A percentile compares a stretch with the other conserved stretches of the same genome.
These are phyloP conservation scores for Thelephora ganbajun DNA, from an alignment of 768 basidiomycete genomes.

Conservation along the genomic window DNA sequence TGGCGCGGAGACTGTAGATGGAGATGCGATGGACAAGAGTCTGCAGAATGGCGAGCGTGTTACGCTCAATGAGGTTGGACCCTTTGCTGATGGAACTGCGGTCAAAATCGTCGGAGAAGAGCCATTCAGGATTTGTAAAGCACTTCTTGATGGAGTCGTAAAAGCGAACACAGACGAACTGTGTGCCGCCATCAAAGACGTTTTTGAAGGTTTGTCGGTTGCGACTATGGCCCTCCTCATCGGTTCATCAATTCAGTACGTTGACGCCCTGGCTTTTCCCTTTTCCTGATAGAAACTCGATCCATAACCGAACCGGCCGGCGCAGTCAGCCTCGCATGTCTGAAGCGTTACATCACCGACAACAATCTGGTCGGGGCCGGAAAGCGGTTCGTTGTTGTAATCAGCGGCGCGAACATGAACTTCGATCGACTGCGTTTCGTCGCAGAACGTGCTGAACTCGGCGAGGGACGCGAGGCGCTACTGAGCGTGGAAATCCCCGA, in stretches of 20 bases:
- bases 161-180: slow-evolving; percentile 91
- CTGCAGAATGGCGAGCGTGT: slow-evolving; percentile 71
- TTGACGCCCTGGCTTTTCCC: no score
- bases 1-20: slow-evolving; percentile 92
- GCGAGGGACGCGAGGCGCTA: slow-evolving; percentile 88
- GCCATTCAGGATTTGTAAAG: slow-evolving; percentile 83
- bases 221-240: no score
- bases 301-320: slow-evolving; percentile 96
- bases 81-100: slow-evolving; percentile 95
- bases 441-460: slow-evolving; percentile 95
- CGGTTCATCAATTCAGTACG: not conserved
- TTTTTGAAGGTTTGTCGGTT: slow-evolving; percentile 71
- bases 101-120: slow-evolving; percentile 93
- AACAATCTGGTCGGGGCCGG: slow-evolving; percentile 74
- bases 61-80: slow-evolving; percentile 78
- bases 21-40: slow-evolving; percentile 85
- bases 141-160: slow-evolving; percentile 70
- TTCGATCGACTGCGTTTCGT: slow-evolving; percentile 94
- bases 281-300: slow-evolving; percentile 56
- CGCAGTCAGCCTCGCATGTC: slow-evolving; percentile 80
- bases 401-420: slow-evolving; percentile 99
- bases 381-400: slow-evolving; percentile 80
- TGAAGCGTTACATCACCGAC: slow-evolving; percentile 75
- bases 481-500: slow-evolving; percentile 94
- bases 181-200: slow-evolving; percentile 97